Percentiles rank a stretch among this genome's conserved stretches.
phyloP scores from a whole-genome alignment of 768 basidiomycete species.

The Russula dissimulans region DNA sequence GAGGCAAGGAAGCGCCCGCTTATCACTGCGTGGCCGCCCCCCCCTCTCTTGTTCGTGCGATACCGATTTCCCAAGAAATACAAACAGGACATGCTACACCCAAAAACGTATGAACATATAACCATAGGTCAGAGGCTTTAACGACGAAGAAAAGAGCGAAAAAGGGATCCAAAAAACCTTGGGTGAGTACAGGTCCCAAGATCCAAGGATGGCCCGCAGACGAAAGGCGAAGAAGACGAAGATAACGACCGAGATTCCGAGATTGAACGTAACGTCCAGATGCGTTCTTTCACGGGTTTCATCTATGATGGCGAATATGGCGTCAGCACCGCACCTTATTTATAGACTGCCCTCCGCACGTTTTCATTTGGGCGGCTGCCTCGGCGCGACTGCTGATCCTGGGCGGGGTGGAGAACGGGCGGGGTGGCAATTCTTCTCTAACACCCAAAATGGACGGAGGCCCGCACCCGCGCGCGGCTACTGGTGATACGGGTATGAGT shows the following conservation, averaged over 20 bases:
- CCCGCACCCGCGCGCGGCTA: neutral
- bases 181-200: neutral
- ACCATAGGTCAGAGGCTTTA: neutral
- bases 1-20: too few species aligned
- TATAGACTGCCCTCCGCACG: neutral
- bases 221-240: neutral
- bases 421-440: conserved; percentile 6
- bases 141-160: neutral
- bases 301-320: neutral
- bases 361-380: neutral
- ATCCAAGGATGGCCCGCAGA: neutral
- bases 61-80: neutral
- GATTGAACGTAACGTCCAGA: neutral
- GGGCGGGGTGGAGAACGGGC: conserved; percentile 16
- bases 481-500: neutral
- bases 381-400: conserved; percentile 6
- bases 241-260: neutral
- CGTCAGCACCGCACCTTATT: neutral
- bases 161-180: neutral
- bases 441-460: neutral
- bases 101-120: neutral
- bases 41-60: neutral
- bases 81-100: neutral
- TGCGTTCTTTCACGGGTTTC: neutral
- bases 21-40: too few species aligned